Base-by-base conservation (phyloP, 192 early-diverging fungal genomes). In the Coemansia sp. region DNA sequence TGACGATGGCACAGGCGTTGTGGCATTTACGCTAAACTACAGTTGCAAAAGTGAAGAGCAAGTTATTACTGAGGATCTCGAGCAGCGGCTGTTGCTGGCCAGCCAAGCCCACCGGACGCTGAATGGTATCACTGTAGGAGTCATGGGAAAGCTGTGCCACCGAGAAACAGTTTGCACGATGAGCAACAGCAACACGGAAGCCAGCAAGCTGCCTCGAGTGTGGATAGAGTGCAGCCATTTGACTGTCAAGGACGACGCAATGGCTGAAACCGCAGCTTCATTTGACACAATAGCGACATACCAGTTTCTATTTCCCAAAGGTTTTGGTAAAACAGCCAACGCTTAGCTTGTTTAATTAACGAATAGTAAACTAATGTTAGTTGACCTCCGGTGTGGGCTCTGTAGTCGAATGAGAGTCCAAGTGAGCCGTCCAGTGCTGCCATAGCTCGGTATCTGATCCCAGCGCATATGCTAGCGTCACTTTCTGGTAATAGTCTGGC, bases 401-500 rank as follows among this genome's bases (percentile, higher is more conserved):
- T 10, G 39, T 15, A 11, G 14, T 41, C 10, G 39, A 41, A 15
- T 12, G 39, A 1, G 47, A 17, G 47, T 19, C 47, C 47, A 48
- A n/a, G 19, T 60, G 45, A 14, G 41, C 41, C 12, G 22, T 9
- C 73, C 73, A 75, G 25, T 67, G 57, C 47, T 48, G 41, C 76
- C 76, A 80, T 17, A 80, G 39, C 14, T 64, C 68, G 17, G 67
- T 62, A 45, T 82, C 83, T 6, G 85, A 84, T 7, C 87, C 88
- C 12, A 92, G 52, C 1, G 84, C 79, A 72, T 82, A 92, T 7
- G 77, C 54, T 2, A 93, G 45, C 3, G 85, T 86, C 0, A 78
- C 83, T 23, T 59, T 68, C 60, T 88, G 84, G 73, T 93, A 93
- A 66, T 91, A 91, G 49, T 86, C 83, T 0, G 73, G 60, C 6